Evolutionary conservation across 371 early-diverging fungal genomes (phyloP), one percentile per base, ranked within the genome.

Genomic region (Mucor saturninus): DNA sequence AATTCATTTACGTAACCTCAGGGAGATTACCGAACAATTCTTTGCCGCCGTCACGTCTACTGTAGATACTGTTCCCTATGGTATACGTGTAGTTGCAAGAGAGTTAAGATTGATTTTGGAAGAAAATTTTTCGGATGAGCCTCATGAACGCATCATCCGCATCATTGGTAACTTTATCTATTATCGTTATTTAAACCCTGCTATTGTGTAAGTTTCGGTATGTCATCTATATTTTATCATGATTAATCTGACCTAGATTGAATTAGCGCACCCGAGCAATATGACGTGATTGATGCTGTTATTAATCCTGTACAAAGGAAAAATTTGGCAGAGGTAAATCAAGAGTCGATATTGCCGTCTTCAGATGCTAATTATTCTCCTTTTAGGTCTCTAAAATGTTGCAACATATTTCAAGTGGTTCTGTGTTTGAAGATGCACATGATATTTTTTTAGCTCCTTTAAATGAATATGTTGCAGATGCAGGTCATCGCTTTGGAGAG

Each of bases 141-240:
- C 87, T 5, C 89, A 93, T 50, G 86, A 86, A 32, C 90, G 89
- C 59, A 89, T 96, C 54, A 83, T 88, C 57, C 89, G 90, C 67
- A 87, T 95, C 15, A 90, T 99, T 40, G 97, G 97, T 8, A 92
- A 97, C 68, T 80, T 98, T 66, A 91, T 99, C 40, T 99, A 96
- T 77, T 97, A 97, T 77, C 91, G 97, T 39, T 98, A 97, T 76
- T 88, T 99, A 65, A 97, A 96, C 75, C 98, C 98, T 15, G 98
- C 95, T n/a, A 97, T 99, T 64, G 89, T 95, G 88, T 91, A 83
- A 83, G 88, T 79, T 28, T 21, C 2, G n/a, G 10, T 30, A 40
- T 37, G 28, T 7, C 1, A 21, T 21, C 21, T 21, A 6, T 21
- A 21, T 46, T 21, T 46, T 4, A 8, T 8, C 15, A 8, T 46